Evolutionary conservation across 257 asterid genomes (phyloP).

Genomic region (Solanum pimpinellifolium): DNA sequence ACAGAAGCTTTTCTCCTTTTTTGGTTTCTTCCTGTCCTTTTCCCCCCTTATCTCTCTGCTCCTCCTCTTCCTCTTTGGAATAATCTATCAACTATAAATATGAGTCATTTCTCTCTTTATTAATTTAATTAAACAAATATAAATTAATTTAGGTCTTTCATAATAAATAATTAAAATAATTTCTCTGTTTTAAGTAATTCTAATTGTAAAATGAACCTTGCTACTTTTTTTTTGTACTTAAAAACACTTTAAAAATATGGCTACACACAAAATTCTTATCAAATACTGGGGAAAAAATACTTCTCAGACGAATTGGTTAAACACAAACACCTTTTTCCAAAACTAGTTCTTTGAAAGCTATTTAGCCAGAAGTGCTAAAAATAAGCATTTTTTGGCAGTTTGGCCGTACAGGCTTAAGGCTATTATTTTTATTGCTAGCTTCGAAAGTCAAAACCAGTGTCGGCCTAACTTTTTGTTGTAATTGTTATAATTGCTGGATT

Average conservation of each 20-base stretch:
- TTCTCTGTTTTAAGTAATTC: neutral
- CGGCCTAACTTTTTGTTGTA: neutral
- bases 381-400: neutral
- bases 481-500: slow-evolving; percentile 11
- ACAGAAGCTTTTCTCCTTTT: neutral
- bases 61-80: neutral
- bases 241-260: neutral
- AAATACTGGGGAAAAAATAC: neutral
- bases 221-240: neutral
- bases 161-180: neutral
- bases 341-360: neutral
- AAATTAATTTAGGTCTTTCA: neutral
- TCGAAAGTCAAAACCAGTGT: neutral
- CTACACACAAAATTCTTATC: neutral
- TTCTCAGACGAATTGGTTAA: neutral
- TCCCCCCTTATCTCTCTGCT: neutral
- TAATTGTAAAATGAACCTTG: neutral
- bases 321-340: neutral
- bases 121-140: neutral
- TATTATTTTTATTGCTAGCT: neutral
- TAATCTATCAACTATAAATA: neutral
- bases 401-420: neutral
- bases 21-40: neutral
- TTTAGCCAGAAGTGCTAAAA: neutral
- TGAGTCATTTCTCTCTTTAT: neutral